Evolutionary conservation across 129 eudicot genomes (phyloP), one percentile per base, ranked within the genome.

Genomic region (Calendula officinalis): DNA sequence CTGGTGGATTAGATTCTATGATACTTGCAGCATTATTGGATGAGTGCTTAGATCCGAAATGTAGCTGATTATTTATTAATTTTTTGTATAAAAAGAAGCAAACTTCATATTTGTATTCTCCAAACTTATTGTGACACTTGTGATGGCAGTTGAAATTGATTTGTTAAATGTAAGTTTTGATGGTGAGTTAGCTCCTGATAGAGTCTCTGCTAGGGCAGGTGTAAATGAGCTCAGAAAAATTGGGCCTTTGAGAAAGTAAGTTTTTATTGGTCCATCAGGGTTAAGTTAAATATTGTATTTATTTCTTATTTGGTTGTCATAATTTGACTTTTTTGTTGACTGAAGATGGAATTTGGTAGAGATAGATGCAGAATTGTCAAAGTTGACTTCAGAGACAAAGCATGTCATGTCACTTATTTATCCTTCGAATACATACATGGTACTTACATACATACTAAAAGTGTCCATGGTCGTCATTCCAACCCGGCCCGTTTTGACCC

Each of bases 1-100:
- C 99, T 67, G 99, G 99, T 58, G 99, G 99, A 62, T 72, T 92
- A 61, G 99, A 92, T 72, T 88, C 96, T 8, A 92, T 92, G 99
- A 92, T 92, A 58, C 84, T 92, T 66, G 91, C 99, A 66, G 91
- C 96, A 30, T 48, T 92, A 62, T 80, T 92, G 75, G 79, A 92
- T 73, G 82, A 88, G 73, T 92, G 96, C 78, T 73, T 92, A 46
- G 89, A 83, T 77, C 50, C 91, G 56, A 81, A 87, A 75, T 85
- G 99, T 92, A 77, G 69, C 84, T 73, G 75, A 76, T 62, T 46
- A 4, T 67, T 34, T 27, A 48, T 48, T 48, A 48, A 0, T 59
- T 30, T 3, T 5, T 40, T 10, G 37, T 52, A 32, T 16, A n/a
- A 3, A 27, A 71, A 32, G 40, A 59, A 58, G 4, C 42, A 34